Base-by-base conservation (phyloP, 2,329 filamentous ascomycete species). In the Ploettnerulaceae sp. region DNA sequence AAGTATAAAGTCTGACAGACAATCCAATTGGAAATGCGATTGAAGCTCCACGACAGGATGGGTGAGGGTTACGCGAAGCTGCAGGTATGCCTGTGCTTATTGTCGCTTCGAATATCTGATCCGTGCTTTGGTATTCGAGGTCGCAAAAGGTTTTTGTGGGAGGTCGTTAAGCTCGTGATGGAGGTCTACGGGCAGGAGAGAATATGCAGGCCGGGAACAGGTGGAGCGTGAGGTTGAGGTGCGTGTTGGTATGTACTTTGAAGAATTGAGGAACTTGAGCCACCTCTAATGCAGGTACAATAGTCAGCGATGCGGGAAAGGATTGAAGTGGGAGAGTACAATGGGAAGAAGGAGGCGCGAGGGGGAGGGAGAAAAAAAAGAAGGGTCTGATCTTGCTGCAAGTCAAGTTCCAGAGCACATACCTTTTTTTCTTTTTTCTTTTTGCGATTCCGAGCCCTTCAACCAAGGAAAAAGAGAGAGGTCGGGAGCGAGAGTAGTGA, bases 261-360 rank as follows among this genome's bases (percentile, higher is more conserved):
- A 52, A 50, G 49, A 55, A 57, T 57, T 54, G 54, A 55, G 53
- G 51, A 48, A 51, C 43, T 57, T 56, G 52, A 56, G 50, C 58
- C 56, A 63, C 57, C 56, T 63, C 59, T 64, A 59, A 61, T 63
- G 62, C 62, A 64, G 61, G 61, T 62, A 62, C 63, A 57, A 54
- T 47, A 53, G 54, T 61, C 58, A 61, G 57, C 57, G 51, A 52
- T 58, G 59, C 61, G 63, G 52, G 52, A 56, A 51, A 47, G 52
- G 48, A 49, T 46, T n/a, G n/a, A n/a, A n/a, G n/a, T n/a, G n/a
- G 55, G 50, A 55, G 54, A 51, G 57, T 55, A 55, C 55, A 57
- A 58, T 55, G 45, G 50, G 51, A 45, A 45, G 43, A 43, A 46
- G 39, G 31, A 37, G 33, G 25, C 36, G 29, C 29, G n/a, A n/a